Conservation (phyloP, 805 yeast genomes). For the Grigorovia yakushimaensis region DNA sequence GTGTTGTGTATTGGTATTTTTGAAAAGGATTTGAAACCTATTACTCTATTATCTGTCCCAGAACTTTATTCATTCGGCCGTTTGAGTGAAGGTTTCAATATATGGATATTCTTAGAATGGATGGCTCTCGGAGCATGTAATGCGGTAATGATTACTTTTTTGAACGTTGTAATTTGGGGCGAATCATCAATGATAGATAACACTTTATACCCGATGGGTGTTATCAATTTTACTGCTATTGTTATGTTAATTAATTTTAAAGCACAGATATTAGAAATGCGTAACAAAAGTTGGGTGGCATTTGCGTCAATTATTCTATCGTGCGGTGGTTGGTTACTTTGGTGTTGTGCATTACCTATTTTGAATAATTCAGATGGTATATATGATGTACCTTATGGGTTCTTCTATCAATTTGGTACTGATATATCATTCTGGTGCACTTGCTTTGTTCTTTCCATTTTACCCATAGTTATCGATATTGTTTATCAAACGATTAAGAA, state of each 20-base stretch:
- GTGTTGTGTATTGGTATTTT: conserved; percentile 92
- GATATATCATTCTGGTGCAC: conserved; percentile 88
- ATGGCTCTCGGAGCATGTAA: conserved; percentile 64
- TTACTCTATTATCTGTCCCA: conserved; percentile 85
- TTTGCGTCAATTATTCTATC: conserved; percentile 59
- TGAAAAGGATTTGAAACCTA: conserved; percentile 81
- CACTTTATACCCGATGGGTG: conserved; percentile 74
- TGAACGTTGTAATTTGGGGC: conserved; percentile 64
- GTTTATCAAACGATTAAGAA: conserved; percentile 47
- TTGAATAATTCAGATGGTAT: conserved; percentile 48
- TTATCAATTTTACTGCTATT: conserved; percentile 61
- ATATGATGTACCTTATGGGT: conserved; percentile 62
- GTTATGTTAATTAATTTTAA: conserved; percentile 68
- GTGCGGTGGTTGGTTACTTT: conserved; percentile 72
- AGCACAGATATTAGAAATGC: conserved; percentile 72
- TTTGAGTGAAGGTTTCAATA: conserved; percentile 60
- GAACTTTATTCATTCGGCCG: conserved; percentile 78
- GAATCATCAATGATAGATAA: conserved; percentile 56
- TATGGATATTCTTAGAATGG: conserved; percentile 67
- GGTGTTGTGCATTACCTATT: conserved; percentile 71
- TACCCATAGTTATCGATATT: conserved; percentile 61
- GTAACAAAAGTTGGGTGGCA: conserved; percentile 59
- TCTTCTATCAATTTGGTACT: conserved; percentile 60
- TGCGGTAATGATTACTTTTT: conserved; percentile 60
- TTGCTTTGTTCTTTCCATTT: conserved; percentile 42